Percentiles rank a stretch among this genome's conserved stretches.
phyloP scores from a whole-genome alignment of 345 rosid genomes.

The Pistacia vera region DNA sequence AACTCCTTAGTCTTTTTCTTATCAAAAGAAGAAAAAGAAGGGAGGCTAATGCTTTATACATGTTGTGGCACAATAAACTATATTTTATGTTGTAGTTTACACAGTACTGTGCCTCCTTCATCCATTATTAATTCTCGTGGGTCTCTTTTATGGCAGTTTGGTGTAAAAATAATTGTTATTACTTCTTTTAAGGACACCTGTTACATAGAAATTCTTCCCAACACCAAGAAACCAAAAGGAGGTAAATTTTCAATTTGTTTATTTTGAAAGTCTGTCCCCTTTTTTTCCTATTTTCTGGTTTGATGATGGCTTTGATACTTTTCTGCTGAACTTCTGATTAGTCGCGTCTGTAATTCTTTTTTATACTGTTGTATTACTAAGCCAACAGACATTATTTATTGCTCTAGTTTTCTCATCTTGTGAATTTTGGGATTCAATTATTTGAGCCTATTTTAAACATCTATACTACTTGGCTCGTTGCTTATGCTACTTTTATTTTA shows the following conservation, averaged over 20 bases:
- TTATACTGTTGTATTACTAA: neutral
- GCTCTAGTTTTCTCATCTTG: no score
- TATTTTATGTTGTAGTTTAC: neutral
- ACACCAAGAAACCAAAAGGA: conserved; percentile 55
- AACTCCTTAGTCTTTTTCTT: neutral
- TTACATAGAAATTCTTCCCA: conserved; percentile 86
- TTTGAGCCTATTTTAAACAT: neutral
- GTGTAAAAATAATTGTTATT: conserved; percentile 66
- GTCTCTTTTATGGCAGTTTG: conserved; percentile 46
- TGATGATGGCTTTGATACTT: neutral
- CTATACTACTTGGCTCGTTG: neutral
- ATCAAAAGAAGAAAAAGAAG: no score
- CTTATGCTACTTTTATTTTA: neutral
- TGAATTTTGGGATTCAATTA: no score
- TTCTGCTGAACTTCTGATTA: neutral
- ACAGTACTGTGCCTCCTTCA: neutral
- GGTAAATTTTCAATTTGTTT: conserved; percentile 44
- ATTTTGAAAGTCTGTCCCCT: neutral
- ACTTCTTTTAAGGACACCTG: conserved; percentile 93
- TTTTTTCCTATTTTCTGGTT: neutral
- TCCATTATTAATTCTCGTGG: conserved; percentile 6
- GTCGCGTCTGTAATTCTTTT: neutral
- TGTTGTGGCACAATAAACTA: neutral
- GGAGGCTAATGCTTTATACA: neutral
- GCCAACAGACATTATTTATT: neutral